A percentile compares a stretch with the other conserved stretches of the same genome.
Conservation (phyloP, 2,329 filamentous ascomycete genomes). For the Phialocephala subalpina region DNA sequence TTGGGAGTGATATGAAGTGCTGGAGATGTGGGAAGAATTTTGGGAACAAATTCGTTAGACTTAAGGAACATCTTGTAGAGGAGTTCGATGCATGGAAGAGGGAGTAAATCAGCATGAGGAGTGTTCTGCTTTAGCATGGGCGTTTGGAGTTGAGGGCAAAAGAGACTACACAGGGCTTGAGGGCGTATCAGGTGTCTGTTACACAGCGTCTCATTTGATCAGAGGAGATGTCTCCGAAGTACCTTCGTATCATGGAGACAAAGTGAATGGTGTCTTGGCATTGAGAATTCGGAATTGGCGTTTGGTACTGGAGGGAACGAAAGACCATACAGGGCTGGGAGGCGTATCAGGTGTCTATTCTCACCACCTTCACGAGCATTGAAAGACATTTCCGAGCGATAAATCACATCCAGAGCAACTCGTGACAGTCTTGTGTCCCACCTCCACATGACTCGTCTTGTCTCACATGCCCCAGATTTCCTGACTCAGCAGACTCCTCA, state of each 20-base stretch:
- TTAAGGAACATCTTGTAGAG: slow-evolving; percentile 78
- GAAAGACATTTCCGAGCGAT: neutral
- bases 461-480: neutral
- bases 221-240: neutral
- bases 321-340: neutral
- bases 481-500: slow-evolving; percentile 8
- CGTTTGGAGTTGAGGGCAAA: neutral
- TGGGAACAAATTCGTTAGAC: slow-evolving; percentile 72
- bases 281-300: neutral
- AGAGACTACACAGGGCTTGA: too few species aligned
- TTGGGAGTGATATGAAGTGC: slow-evolving; percentile 74
- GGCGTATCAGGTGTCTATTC: slow-evolving; percentile 5
- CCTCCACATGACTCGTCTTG: neutral
- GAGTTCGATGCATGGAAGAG: slow-evolving; percentile 82
- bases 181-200: too few species aligned
- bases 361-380: neutral
- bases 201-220: too few species aligned
- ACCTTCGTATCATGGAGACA: neutral
- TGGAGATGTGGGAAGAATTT: slow-evolving; percentile 86
- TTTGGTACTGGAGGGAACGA: neutral
- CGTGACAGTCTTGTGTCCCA: neutral
- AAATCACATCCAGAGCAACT: neutral
- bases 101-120: slow-evolving; percentile 48
- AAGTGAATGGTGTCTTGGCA: neutral
- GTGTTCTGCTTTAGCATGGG: neutral